Evolutionary conservation across 2,329 filamentous ascomycete genomes (phyloP), one percentile per base, ranked within the genome.

Genomic region (Fusarium sp.): DNA sequence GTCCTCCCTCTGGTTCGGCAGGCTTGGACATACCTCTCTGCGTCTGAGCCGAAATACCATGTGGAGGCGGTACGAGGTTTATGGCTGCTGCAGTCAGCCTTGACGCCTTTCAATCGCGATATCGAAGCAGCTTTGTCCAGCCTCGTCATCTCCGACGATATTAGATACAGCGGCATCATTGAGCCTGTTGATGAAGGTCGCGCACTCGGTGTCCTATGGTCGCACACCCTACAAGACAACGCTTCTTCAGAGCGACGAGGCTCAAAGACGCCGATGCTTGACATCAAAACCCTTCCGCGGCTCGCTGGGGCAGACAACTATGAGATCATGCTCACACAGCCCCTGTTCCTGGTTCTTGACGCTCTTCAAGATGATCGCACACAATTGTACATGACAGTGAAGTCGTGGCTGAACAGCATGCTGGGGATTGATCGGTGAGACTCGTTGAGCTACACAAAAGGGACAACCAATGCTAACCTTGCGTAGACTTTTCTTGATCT

Each of bases 51-150:
- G 0, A 98, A 98, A 80, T 97, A 96, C 76, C 97, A 98, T 79
- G 95, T 99, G 35, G 97, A 99, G 84, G 92, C 95, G 20, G 94
- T 97, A 10, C 91, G 94, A 67, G 93, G 92, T 76, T 85, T 99
- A 43, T 97, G 97, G 94, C 91, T 95, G 74, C 85, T 99, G 61
- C 95, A 98, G 76, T 90, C 88, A 27, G 89, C 91, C 1, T 88
- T 97, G 14, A 90, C 92, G 2, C 85, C 88, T 43, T 85, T 88
- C 2, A 92, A 92, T 76, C 91, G 93, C 61, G 90, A 95, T 54
- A 92, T 98, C 6, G 95, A 98, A 82, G 94, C 94, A 27, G 91
- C 94, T 0, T 90, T 97, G 45, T 89, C 91, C 27, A 88, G 89
- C 29, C 84, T 95, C 3, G 92, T 97, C 83, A 87, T 94, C 20